Evolutionary conservation across 2,329 filamentous ascomycete species (phyloP), one percentile per base, ranked within the genome.

Genomic region (Didymella lethalis): DNA sequence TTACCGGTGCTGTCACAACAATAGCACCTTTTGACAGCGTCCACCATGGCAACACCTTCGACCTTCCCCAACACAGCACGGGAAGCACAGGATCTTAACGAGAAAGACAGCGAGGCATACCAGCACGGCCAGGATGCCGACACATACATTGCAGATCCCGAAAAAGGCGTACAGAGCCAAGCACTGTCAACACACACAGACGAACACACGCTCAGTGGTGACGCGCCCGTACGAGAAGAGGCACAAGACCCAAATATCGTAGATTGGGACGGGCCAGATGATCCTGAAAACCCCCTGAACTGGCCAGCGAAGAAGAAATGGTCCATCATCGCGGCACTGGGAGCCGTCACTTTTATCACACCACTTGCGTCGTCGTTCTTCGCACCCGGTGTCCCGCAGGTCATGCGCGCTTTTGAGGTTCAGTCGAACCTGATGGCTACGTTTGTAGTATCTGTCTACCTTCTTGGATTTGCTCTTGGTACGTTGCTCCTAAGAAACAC

Each of bases 321-420:
- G 76, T 53, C 61, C 7, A 73, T 76, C 28, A 69, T 79, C 36
- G 67, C 61, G 20, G 63, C 72, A 25, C 60, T 80, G 14, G 73
- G 72, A 14, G 58, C 65, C 28, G 66, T 77, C 10, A 78, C 78
- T 0, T 68, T 80, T 40, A 70, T 79, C 54, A 76, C 76, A 56
- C 75, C 77, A 2, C 66, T 78, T 3, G 76, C 69, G 8, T 77
- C 75, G 2, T 75, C 72, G 16, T 76, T 78, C 59, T 78, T 78
- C 61, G 88, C 88, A 0, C 89, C 89, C 0, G 88, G 85, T 12
- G 85, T 91, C 0, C 84, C 85, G 0, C 77, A 85, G 55, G 73
- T 78, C 2, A 71, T 79, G 63, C 52, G 48, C 1, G 62, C 68
- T 1, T 79, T 78, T 46, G 40, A 72, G 34, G 70, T 67, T 14